Evolutionary conservation across 2,329 filamentous ascomycete genomes (phyloP), one percentile per base, ranked within the genome.

Genomic region (Cladorrhinum sp.): DNA sequence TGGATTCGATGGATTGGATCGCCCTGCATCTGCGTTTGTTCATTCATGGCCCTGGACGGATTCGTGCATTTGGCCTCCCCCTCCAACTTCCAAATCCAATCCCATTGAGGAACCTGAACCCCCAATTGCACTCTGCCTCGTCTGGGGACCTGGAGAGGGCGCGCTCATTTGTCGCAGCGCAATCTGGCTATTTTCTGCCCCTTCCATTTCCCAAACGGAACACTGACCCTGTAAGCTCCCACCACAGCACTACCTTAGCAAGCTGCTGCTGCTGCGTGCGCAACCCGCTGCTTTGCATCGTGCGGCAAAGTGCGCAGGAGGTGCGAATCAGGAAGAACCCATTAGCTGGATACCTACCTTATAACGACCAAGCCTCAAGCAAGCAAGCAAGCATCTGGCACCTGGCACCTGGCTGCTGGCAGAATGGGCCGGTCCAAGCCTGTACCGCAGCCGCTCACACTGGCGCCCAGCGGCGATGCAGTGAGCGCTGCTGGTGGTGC

Each of bases 381-480:
- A 36, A 10, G 9, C 32, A 36, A 36, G 32, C 32, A 36, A 45
- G 53, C 56, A 45, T 51, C 24, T 45, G 49, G 55, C 59, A 62
- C 59, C 61, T 64, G 52, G 64, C 56, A 58, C 36, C 38, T 36
- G 49, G 55, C 54, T 32, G 48, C 58, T 55, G 50, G 57, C 62
- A 66, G 58, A 66, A 85, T 85, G 82, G 81, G 78, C 75, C 83
- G 82, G 36, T 23, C 36, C 73, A 85, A 84, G 75, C 75, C 79
- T 70, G 81, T 78, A 74, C 83, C 82, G 66, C 79, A 84, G 77
- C 82, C 83, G 74, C 78, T 85, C 75, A 74, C 78, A 71, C 77
- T 85, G 74, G 75, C 77, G 65, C 72, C 68, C 64, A 66, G 69
- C 67, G 64, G 70, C 66, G 72, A 73, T 65, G 69, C 73, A 61